phyloP scores from a whole-genome alignment of 2,329 filamentous ascomycete genomes.

The Epichloe hybrida region DNA sequence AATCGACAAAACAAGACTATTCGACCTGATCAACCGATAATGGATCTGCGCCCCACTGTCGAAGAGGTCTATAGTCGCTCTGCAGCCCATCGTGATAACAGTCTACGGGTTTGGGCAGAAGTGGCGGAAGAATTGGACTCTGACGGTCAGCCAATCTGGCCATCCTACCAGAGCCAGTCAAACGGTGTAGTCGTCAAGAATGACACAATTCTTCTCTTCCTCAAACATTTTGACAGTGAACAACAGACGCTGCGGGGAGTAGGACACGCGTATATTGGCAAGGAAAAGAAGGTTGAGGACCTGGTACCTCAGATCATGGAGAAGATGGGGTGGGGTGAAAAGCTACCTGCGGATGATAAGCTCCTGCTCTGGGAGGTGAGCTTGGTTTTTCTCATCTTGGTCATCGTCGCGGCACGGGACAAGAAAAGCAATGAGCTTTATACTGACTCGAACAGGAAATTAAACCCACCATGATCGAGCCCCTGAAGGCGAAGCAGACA shows the following conservation, averaged over 20 bases:
- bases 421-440: too few species aligned
- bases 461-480: constrained; percentile 94
- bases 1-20: constrained; percentile 97
- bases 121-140: constrained; percentile 50
- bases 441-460: constrained; percentile 50
- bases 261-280: constrained; percentile 76
- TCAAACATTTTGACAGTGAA: constrained; percentile 82
- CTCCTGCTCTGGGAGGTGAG: constrained; percentile 62
- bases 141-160: constrained; percentile 62
- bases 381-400: not conserved
- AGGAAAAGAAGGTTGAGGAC: constrained; percentile 73
- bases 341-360: constrained; percentile 48
- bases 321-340: constrained; percentile 76
- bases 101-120: constrained; percentile 81
- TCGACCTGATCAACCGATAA: constrained; percentile 79
- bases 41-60: constrained; percentile 61
- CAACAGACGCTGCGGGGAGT: constrained; percentile 62
- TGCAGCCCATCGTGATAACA: constrained; percentile 49
- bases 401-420: not conserved
- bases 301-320: constrained; percentile 63
- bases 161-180: constrained; percentile 44
- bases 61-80: constrained; percentile 50
- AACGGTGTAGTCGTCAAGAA: constrained; percentile 45
- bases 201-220: constrained; percentile 65
- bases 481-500: constrained; percentile 80